These are phyloP conservation scores for Delitschia confertaspora DNA, from an alignment of 495 filamentous ascomycete species.

Conservation along the genomic window DNA sequence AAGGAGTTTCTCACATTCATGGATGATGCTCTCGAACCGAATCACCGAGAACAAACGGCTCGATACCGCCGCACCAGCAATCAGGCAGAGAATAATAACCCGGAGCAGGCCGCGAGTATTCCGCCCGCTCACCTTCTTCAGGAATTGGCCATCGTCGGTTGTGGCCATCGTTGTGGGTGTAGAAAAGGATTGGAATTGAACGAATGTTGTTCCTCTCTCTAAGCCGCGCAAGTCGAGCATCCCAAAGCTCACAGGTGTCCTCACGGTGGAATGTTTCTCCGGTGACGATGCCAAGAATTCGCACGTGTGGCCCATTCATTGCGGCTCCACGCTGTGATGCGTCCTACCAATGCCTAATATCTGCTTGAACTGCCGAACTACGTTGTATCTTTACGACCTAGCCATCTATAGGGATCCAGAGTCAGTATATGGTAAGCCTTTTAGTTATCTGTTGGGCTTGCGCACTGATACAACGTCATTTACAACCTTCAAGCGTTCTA, in stretches of 20 bases:
- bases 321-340: too few species aligned
- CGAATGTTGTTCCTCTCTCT: constrained; percentile 5
- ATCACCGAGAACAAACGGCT: constrained; percentile 98
- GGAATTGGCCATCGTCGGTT: constrained; percentile 43
- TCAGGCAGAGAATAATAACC: constrained; percentile 82
- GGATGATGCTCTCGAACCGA: constrained; percentile 99
- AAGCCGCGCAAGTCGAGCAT: constrained; percentile 13
- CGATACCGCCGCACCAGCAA: constrained; percentile 85
- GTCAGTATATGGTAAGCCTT: too few species aligned
- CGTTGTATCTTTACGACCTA: too few species aligned
- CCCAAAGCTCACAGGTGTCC: constrained; percentile 18
- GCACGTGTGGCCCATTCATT: too few species aligned
- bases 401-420: too few species aligned
- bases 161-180: constrained; percentile 18
- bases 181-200: constrained; percentile 8
- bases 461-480: too few species aligned
- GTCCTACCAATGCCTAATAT: too few species aligned
- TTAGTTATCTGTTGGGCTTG: too few species aligned
- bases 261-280: background rate
- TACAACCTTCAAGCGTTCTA: too few species aligned
- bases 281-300: too few species aligned
- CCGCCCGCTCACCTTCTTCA: constrained; percentile 58
- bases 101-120: constrained; percentile 81
- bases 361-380: too few species aligned
- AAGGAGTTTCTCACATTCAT: constrained; percentile 76